A percentile compares a stretch with the other conserved stretches of the same genome.
Conservation (phyloP, 2,329 filamentous ascomycete species). For the Ceratocystis ficicola region DNA sequence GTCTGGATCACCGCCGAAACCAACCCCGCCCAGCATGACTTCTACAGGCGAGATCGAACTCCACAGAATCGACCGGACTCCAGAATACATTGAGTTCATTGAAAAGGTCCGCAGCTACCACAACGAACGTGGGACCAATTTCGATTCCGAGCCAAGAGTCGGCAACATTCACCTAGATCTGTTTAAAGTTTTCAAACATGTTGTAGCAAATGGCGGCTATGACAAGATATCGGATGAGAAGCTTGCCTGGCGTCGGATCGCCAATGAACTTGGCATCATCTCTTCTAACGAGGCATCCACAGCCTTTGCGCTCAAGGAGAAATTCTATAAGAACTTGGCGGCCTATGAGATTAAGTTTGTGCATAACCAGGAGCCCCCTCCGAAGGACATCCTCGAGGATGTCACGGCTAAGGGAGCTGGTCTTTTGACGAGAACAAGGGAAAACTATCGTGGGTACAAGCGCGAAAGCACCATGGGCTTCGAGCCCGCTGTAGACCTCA, state of each 20-base stretch:
- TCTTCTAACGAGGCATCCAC: conserved; percentile 67
- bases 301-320: conserved; percentile 73
- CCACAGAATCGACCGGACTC: conserved; percentile 45
- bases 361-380: conserved; percentile 69
- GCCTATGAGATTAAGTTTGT: conserved; percentile 75
- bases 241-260: conserved; percentile 72
- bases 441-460: conserved; percentile 52
- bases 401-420: conserved; percentile 75
- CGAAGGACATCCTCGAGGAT: conserved; percentile 77
- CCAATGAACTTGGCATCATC: conserved; percentile 61
- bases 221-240: conserved; percentile 74
- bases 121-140: conserved; percentile 61
- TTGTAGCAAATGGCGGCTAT: conserved; percentile 69
- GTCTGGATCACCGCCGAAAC: not conserved
- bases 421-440: conserved; percentile 63
- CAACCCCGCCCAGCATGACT: conserved; percentile 27
- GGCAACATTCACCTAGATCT: conserved; percentile 66
- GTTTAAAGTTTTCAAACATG: conserved; percentile 63
- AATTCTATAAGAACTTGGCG: conserved; percentile 80
- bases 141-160: conserved; percentile 73
- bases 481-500: conserved; percentile 49
- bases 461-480: conserved; percentile 40
- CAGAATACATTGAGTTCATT: conserved; percentile 71
- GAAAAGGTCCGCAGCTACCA: conserved; percentile 61
- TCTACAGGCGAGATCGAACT: conserved; percentile 31